Conservation (phyloP, 768 basidiomycete species). For the Collybia sp. region DNA sequence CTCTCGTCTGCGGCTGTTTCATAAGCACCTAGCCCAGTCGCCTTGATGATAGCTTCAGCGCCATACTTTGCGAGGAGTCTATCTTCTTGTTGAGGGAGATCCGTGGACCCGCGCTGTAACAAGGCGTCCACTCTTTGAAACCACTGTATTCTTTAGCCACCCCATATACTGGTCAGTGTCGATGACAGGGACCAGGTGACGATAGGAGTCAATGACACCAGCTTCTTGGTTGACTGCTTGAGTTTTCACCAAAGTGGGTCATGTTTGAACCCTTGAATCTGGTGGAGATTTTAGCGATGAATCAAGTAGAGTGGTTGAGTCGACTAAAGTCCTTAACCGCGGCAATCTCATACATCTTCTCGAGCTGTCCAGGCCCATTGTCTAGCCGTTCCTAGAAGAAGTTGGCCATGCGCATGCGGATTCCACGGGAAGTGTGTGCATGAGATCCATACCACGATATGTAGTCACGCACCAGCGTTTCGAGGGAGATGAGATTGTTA, state of each 20-base stretch:
- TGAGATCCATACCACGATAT: conserved; percentile 25
- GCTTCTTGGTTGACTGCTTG: conserved; percentile 21
- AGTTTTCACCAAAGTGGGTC: conserved; percentile 15
- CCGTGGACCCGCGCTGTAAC: conserved; percentile 24
- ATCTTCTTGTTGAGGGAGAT: conserved; percentile 22
- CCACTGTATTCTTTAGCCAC: conserved; percentile 21
- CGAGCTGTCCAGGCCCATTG: conserved; percentile 18
- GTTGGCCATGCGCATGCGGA: conserved; percentile 26
- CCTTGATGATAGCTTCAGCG: conserved; percentile 28
- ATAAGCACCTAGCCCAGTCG: conserved; percentile 25
- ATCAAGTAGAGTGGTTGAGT: background rate
- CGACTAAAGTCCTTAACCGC: conserved; percentile 4
- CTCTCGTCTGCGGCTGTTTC: conserved; percentile 27
- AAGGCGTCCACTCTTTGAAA: conserved; percentile 21
- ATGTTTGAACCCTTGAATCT: conserved; percentile 20
- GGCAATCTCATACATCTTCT: conserved; percentile 23
- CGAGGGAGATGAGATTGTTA: conserved; percentile 26
- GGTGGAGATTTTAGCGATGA: background rate
- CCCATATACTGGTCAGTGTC: conserved; percentile 31
- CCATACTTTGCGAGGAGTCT: conserved; percentile 17
- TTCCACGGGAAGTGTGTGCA: conserved; percentile 17
- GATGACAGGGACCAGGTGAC: conserved; percentile 27
- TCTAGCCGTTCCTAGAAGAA: conserved; percentile 25
- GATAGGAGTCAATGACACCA: conserved; percentile 30
- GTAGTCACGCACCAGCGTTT: conserved; percentile 29